Conservation (phyloP, 2,329 filamentous ascomycete genomes). For the Colletotrichum tropicale region DNA sequence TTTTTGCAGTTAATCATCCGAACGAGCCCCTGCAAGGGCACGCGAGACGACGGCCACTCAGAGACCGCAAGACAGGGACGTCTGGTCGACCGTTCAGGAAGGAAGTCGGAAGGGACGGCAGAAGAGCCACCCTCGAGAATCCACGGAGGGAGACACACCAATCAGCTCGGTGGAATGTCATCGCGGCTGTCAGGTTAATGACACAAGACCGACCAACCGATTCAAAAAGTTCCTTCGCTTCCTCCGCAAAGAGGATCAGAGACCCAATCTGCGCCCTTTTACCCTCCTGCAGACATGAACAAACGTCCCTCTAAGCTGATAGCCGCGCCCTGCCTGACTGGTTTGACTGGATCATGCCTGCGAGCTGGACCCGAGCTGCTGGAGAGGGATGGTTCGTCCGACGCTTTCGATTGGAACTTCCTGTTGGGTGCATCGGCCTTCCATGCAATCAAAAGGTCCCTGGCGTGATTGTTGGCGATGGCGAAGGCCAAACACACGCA, state of each 20-base stretch:
- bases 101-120: conserved; percentile 8
- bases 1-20: not conserved
- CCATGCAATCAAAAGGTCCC: conserved; percentile 4
- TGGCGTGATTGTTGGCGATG: not conserved
- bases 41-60: not conserved
- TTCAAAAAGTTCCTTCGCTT: conserved; percentile 11
- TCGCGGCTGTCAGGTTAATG: conserved; percentile 3
- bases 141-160: not conserved
- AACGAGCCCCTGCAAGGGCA: not conserved
- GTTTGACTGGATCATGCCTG: not conserved
- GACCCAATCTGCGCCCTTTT: not conserved
- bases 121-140: not conserved
- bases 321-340: not conserved
- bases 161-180: not conserved
- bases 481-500: not conserved
- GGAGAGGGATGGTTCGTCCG: not conserved
- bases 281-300: not conserved
- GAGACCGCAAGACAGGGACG: not conserved
- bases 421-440: not conserved
- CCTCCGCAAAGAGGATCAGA: not conserved
- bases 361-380: not conserved
- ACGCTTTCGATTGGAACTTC: not conserved
- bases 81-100: not conserved
- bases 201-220: not conserved
- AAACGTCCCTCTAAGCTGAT: not conserved